Percentiles rank a stretch among this genome's conserved stretches.
Evolutionary conservation across 805 yeast species (phyloP).

Genomic region (Yamadazyma takamatsuzukensis): DNA sequence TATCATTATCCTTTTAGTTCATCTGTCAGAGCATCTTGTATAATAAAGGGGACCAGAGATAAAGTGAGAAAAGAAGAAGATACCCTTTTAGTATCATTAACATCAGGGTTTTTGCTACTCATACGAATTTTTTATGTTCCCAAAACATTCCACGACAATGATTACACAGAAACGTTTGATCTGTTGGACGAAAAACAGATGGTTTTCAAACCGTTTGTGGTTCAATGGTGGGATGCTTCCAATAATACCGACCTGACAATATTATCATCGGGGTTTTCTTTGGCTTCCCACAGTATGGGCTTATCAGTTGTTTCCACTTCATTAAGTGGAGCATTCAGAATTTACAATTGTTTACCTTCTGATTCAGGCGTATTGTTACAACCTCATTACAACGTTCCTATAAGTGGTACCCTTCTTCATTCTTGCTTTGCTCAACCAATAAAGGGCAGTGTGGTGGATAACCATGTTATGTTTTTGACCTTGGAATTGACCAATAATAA

Average conservation of each 20-base stretch:
- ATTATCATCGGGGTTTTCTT: constrained; percentile 22
- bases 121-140: constrained; percentile 38
- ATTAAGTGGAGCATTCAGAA: constrained; percentile 31
- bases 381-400: constrained; percentile 35
- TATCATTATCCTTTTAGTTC: constrained; percentile 28
- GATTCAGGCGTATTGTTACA: constrained; percentile 35
- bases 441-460: constrained; percentile 17
- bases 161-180: constrained; percentile 8
- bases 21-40: constrained; percentile 28
- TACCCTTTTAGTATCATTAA: constrained; percentile 33
- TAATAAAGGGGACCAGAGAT: constrained; percentile 20
- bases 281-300: constrained; percentile 37
- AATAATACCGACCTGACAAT: constrained; percentile 12
- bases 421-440: constrained; percentile 41
- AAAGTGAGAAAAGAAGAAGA: constrained; percentile 27
- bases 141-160: constrained; percentile 22
- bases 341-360: constrained; percentile 34
- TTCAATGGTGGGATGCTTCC: constrained; percentile 47
- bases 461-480: constrained; percentile 31
- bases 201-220: constrained; percentile 40
- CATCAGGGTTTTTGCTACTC: constrained; percentile 38
- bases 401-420: constrained; percentile 40
- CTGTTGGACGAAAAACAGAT: constrained; percentile 12
- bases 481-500: constrained; percentile 34
- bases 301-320: constrained; percentile 36